Conservation (phyloP, 1,284 basidiomycete genomes). For the Moesziomyces globuligerus region DNA sequence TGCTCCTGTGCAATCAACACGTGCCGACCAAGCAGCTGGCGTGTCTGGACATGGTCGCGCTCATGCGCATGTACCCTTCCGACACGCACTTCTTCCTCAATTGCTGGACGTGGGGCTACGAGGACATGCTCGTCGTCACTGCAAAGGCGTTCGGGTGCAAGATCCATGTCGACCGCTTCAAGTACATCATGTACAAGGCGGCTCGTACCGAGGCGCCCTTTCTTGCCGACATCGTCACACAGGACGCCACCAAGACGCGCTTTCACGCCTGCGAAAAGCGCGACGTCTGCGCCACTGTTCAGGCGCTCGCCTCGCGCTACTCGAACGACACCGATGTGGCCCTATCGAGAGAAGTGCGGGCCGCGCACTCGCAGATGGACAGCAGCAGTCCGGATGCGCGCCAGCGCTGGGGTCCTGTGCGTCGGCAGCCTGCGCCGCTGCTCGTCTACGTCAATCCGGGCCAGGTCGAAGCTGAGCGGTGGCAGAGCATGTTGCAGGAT, state of each 20-base stretch:
- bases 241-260: conserved; percentile 74
- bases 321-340: background rate
- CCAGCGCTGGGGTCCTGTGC: conserved; percentile 23
- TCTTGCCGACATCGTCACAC: conserved; percentile 75
- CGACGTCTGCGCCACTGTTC: conserved; percentile 72
- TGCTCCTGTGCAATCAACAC: conserved; percentile 61
- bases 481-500: conserved; percentile 74
- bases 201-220: conserved; percentile 74
- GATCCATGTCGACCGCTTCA: conserved; percentile 91
- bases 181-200: conserved; percentile 74
- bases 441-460: conserved; percentile 51
- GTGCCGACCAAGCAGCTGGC: conserved; percentile 49
- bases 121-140: conserved; percentile 44
- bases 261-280: conserved; percentile 92
- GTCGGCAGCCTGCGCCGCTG: conserved; percentile 26
- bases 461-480: conserved; percentile 69
- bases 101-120: conserved; percentile 86
- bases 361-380: conserved; percentile 26
- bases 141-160: conserved; percentile 66
- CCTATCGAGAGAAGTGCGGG: conserved; percentile 22
- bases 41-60: conserved; percentile 74
- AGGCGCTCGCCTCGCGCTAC: conserved; percentile 23
- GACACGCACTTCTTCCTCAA: conserved; percentile 86
- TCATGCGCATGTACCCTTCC: conserved; percentile 71
- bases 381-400: conserved; percentile 20